These are phyloP conservation scores for Globisporangium cystogenes DNA, from an alignment of 352 stramenopile genomes.

Conservation along the genomic window DNA sequence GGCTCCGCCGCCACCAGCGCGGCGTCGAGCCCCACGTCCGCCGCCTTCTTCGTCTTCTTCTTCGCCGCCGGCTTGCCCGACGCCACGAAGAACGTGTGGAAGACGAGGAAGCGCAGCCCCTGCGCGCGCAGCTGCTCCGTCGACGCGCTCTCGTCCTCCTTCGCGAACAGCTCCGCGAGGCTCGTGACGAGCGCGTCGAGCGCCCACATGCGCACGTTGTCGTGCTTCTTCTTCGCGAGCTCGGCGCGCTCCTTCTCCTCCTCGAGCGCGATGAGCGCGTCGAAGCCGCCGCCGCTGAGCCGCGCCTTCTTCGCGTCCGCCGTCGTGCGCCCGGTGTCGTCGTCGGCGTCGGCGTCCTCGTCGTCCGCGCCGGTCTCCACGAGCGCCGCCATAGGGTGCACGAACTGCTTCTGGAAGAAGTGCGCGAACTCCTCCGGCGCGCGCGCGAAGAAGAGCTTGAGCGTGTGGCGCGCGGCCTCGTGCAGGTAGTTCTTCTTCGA, in stretches of 20 bases:
- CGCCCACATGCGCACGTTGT: slow-evolving; percentile 70
- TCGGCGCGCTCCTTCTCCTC: slow-evolving; percentile 75
- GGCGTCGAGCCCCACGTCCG: slow-evolving; percentile 19
- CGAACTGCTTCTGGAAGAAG: slow-evolving; percentile 71
- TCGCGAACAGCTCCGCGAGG: slow-evolving; percentile 32
- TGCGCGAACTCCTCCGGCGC: slow-evolving; percentile 59
- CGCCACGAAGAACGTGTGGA: slow-evolving; percentile 61
- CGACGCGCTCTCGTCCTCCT: slow-evolving; percentile 13
- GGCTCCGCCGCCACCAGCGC: slow-evolving; percentile 22
- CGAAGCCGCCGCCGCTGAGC: slow-evolving; percentile 43
- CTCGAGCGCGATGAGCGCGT: slow-evolving; percentile 68
- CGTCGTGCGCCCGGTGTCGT: slow-evolving; percentile 23
- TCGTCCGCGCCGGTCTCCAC: slow-evolving; percentile 24
- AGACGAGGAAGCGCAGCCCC: slow-evolving; percentile 57
- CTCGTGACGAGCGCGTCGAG: slow-evolving; percentile 55
- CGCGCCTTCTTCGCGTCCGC: slow-evolving; percentile 24
- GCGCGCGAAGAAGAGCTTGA: slow-evolving; percentile 49
- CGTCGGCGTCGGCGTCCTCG: slow-evolving; percentile 32
- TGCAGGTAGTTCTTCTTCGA: slow-evolving; percentile 82
- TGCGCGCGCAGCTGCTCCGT: slow-evolving; percentile 25
- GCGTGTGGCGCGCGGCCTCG: slow-evolving; percentile 60
- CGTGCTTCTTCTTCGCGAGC: slow-evolving; percentile 36
- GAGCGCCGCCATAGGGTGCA: slow-evolving; percentile 48
- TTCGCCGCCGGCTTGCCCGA: slow-evolving; percentile 17
- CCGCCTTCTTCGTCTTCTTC: slow-evolving; percentile 52